Percentiles rank a stretch among this genome's conserved stretches.
phyloP scores from a whole-genome alignment of 352 stramenopile genomes.

The Poterioochromonas sp. region DNA sequence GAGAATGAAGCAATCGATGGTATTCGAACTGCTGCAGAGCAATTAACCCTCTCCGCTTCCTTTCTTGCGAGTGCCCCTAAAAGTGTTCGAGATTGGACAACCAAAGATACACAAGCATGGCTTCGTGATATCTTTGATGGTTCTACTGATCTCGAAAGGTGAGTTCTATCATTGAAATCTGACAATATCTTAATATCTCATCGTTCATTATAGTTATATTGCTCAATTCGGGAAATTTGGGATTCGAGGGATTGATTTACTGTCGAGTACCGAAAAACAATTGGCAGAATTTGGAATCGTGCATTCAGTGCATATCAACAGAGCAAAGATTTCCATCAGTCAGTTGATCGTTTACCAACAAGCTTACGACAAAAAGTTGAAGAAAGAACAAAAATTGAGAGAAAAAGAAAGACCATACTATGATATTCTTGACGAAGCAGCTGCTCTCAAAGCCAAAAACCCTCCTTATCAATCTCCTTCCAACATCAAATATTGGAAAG shows the following conservation, averaged over 20 bases:
- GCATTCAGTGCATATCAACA: background rate
- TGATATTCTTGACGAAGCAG: background rate
- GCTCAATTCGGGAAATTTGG: background rate
- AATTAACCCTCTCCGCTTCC: background rate
- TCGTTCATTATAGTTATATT: constrained; percentile 19
- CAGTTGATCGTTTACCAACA: constrained; percentile 11
- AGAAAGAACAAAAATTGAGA: background rate
- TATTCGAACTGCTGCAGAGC: background rate
- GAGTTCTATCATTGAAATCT: background rate
- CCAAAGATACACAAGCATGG: background rate
- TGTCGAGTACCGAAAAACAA: background rate
- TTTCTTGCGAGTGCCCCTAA: background rate
- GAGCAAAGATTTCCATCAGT: background rate
- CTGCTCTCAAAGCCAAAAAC: background rate
- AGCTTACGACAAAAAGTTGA: background rate
- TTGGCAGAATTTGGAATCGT: constrained; percentile 11
- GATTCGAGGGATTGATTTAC: constrained; percentile 15
- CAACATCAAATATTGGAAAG: background rate
- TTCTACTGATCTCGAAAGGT: background rate
- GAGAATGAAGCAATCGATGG: too few species aligned
- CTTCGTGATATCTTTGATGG: constrained; percentile 20
- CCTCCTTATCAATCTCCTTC: background rate
- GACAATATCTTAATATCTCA: too few species aligned
- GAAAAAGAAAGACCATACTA: background rate
- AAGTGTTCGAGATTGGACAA: constrained; percentile 8